phyloP scores from a whole-genome alignment of 495 filamentous ascomycete genomes.

The Symbiotaphrina buchneri region DNA sequence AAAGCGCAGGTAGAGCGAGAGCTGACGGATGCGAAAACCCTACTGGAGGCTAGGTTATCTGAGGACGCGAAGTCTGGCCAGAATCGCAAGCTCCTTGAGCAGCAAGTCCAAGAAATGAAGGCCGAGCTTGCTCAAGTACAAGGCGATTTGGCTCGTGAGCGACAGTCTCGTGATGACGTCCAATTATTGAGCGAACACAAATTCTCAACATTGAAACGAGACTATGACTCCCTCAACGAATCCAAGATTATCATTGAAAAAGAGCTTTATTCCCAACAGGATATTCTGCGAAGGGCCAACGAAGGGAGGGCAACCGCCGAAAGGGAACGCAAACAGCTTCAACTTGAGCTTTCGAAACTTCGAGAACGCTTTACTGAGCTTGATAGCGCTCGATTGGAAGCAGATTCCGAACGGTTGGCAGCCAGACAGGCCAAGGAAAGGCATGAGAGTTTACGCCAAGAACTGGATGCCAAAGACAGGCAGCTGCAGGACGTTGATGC shows the following conservation, averaged over 20 bases:
- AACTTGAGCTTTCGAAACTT: slow-evolving; percentile 61
- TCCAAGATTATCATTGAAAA: slow-evolving; percentile 96
- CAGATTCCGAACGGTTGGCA: slow-evolving; percentile 56
- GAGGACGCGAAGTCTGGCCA: slow-evolving; percentile 76
- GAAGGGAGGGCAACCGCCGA: slow-evolving; percentile 62
- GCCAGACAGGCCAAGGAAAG: slow-evolving; percentile 62
- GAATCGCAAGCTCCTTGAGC: slow-evolving; percentile 66
- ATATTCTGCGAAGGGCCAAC: slow-evolving; percentile 69
- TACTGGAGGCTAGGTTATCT: slow-evolving; percentile 71
- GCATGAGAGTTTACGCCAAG: slow-evolving; percentile 50
- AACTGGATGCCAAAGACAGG: slow-evolving; percentile 49
- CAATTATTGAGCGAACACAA: slow-evolving; percentile 83
- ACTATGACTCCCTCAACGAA: slow-evolving; percentile 74
- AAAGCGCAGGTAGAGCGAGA: slow-evolving; percentile 68
- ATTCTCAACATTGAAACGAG: slow-evolving; percentile 53
- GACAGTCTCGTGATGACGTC: slow-evolving; percentile 91
- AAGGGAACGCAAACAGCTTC: slow-evolving; percentile 70
- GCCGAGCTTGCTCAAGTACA: slow-evolving; percentile 64
- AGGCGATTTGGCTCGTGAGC: slow-evolving; percentile 71
- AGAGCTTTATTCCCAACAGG: slow-evolving; percentile 95
- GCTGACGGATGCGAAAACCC: slow-evolving; percentile 62
- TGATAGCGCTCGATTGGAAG: slow-evolving; percentile 67
- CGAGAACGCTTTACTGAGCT: slow-evolving; percentile 61
- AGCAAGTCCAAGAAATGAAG: slow-evolving; percentile 75
- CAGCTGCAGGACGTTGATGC: slow-evolving; percentile 51